Conservation (phyloP, 306 rosid species). For the Castanopsis chinensis region DNA sequence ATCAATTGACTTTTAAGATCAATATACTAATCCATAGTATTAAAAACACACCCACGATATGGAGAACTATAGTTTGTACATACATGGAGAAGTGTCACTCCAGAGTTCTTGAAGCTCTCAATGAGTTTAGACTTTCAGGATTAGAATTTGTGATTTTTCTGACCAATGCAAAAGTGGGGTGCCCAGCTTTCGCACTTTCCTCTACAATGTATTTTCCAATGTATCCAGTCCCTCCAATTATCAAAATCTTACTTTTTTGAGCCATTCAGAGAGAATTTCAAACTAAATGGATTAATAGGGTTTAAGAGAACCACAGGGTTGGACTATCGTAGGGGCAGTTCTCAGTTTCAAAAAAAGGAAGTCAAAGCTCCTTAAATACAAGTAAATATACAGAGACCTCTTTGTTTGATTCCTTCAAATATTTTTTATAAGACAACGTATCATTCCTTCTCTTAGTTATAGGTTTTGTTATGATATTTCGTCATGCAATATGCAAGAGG, state of each 20-base stretch:
- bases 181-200: constrained; percentile 38
- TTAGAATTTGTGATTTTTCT: constrained; percentile 15
- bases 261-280: not conserved
- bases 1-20: not conserved
- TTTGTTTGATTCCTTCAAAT: too few relatives aligned
- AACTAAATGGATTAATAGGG: too few relatives aligned
- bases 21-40: not conserved
- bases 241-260: constrained; percentile 30
- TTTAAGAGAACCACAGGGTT: too few relatives aligned
- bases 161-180: constrained; percentile 33
- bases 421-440: too few relatives aligned
- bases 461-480: too few relatives aligned
- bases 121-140: constrained; percentile 18
- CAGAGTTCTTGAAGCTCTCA: constrained; percentile 28
- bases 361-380: too few relatives aligned
- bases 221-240: constrained; percentile 42
- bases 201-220: constrained; percentile 36
- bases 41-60: not conserved
- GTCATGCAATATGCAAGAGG: too few relatives aligned
- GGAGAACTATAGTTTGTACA: not conserved
- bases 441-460: too few relatives aligned
- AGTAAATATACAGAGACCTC: too few relatives aligned
- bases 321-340: too few relatives aligned
- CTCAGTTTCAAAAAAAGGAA: too few relatives aligned
- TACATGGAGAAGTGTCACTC: constrained; percentile 32